phyloP scores from a whole-genome alignment of 495 filamentous ascomycete species.

The Xylaria sp. region DNA sequence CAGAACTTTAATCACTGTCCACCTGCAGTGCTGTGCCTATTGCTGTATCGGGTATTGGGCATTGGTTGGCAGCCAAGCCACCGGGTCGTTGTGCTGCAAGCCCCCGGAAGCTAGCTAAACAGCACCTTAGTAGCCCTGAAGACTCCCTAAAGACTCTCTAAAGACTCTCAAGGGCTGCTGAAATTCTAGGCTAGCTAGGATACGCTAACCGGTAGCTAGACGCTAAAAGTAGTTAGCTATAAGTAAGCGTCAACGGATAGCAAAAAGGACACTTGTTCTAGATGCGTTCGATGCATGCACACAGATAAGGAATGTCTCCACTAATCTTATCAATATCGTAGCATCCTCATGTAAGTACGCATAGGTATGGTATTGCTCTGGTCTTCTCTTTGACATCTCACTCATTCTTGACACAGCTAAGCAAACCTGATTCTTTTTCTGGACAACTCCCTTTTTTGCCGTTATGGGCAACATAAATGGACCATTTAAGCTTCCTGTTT shows the following conservation, averaged over 20 bases:
- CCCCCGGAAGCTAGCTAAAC: no score
- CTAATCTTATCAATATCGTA: background rate
- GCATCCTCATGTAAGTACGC: no score
- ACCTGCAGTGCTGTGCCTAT: no score
- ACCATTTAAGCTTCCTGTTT: background rate
- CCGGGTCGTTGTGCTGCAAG: background rate
- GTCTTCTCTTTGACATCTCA: no score
- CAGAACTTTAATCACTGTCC: no score
- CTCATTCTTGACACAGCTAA: no score
- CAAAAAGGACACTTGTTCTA: constrained; percentile 31
- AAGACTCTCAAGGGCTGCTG: background rate
- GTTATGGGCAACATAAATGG: background rate
- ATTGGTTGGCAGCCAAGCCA: background rate
- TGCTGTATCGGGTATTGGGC: no score
- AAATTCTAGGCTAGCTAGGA: no score
- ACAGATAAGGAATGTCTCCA: background rate
- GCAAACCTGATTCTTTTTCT: background rate
- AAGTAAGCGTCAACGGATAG: background rate
- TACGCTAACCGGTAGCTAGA: background rate
- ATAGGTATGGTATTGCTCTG: no score
- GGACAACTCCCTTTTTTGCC: background rate
- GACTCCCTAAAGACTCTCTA: background rate
- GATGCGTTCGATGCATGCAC: constrained; percentile 20
- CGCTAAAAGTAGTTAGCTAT: background rate
- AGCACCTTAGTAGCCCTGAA: no score